A percentile compares a stretch with the other conserved stretches of the same genome.
These are phyloP conservation scores for Calonectria naviculata DNA, from an alignment of 2,329 filamentous ascomycete genomes.

Conservation along the genomic window DNA sequence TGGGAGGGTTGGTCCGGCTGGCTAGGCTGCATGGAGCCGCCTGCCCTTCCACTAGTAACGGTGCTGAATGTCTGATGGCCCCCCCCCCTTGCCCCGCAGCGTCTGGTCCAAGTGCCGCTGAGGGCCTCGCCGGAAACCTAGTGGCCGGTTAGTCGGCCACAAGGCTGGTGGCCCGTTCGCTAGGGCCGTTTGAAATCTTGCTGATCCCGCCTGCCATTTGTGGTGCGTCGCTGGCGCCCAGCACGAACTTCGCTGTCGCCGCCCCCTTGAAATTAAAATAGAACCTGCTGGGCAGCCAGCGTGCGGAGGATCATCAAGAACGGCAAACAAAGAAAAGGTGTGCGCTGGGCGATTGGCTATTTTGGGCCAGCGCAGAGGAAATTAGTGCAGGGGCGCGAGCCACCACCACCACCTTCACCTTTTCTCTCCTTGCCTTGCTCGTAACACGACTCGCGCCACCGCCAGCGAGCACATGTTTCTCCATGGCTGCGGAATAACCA, in stretches of 20 bases:
- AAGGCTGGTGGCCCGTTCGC: constrained; percentile 5
- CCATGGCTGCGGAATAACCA: not conserved
- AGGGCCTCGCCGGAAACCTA: not conserved
- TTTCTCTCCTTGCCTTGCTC: not conserved
- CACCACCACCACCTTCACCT: not conserved
- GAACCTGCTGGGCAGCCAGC: not conserved
- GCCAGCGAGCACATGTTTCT: not conserved
- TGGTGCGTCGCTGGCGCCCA: not conserved
- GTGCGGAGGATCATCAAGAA: not conserved
- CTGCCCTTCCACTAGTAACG: constrained; percentile 7
- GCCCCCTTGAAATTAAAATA: constrained; percentile 8
- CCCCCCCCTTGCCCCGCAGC: not conserved
- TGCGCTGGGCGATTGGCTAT: not conserved
- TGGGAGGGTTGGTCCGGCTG: not conserved
- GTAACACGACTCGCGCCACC: not conserved
- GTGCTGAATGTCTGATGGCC: not conserved
- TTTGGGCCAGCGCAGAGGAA: not conserved
- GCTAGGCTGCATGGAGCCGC: constrained; percentile 2
- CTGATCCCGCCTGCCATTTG: not conserved
- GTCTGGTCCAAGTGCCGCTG: not conserved
- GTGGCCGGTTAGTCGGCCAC: not conserved
- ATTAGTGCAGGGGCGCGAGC: not conserved
- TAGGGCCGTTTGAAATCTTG: constrained; percentile 1
- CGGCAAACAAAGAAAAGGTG: not conserved
- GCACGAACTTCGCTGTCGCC: not conserved